Base-by-base conservation (phyloP, 257 asterid species). In the Henckelia pumila region DNA sequence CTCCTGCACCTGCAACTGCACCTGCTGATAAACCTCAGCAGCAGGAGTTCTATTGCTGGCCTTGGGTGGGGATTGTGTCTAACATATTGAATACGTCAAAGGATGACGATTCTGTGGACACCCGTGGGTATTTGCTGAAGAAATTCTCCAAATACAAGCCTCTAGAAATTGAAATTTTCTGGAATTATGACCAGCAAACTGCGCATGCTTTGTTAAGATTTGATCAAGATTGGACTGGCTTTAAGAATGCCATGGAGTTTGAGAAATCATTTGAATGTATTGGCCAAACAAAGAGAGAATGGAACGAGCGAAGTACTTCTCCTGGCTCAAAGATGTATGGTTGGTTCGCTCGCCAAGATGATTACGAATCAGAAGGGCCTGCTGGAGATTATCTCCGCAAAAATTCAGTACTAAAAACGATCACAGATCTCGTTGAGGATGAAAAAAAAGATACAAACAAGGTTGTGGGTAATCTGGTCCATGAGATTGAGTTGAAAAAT, bases 11-110 rank as follows among this genome's bases (percentile, higher is more conserved):
- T 53, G 56, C 63, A 60, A 68, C 79, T 24, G 73, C 56, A 63
- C 68, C 79, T 24, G 72, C 61, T 22, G 73, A 72, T 61, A 74
- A 79, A 24, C 75, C 84, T 35, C 81, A 85, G 78, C 78, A 81
- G 70, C 67, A 63, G 24, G 88, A 89, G 40, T 58, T 89, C 65
- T 92, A 78, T 64, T 85, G 88, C 69, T 92, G 91, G 91, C 98
- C 98, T 33, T 87, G 96, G 98, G 82, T 83, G 14, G 98, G 95
- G 25, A 67, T 92, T 35, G 69, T 92, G 19, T 80, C 77, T 29
- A 87, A 92, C 74, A 71, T 92, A 58, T 11, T 56, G 53, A 75
- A 71, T 22, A 89, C 78, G 22, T 71, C 79, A 22, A 64, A 59
- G 56, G 73, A 68, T 50, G 79, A 63, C 55, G 71, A 52, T 9